A percentile compares a stretch with the other conserved stretches of the same genome.
These are phyloP conservation scores for Vaccinium corymbosum DNA, from an alignment of 148 eudicot genomes.

Conservation along the genomic window DNA sequence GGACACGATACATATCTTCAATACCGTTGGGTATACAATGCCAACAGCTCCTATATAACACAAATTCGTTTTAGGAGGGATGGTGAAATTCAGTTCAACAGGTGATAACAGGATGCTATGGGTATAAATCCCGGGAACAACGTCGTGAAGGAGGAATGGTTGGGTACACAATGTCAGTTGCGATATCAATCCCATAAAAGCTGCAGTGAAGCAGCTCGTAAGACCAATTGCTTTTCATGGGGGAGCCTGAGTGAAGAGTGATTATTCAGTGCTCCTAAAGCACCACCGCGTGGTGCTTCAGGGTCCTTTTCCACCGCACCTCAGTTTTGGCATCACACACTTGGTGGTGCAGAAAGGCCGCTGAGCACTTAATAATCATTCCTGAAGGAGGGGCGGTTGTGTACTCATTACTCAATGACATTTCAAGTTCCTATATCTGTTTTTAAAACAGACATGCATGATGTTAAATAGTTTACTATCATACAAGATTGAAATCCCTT, in stretches of 20 bases:
- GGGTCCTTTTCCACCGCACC: not conserved
- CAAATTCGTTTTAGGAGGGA: not conserved
- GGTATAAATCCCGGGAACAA: not conserved
- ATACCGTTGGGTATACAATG: not conserved
- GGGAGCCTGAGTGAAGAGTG: not conserved
- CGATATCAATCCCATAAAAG: too few species aligned
- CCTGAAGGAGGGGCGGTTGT: not conserved
- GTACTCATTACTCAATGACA: not conserved
- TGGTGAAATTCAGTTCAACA: not conserved
- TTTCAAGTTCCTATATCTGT: not conserved
- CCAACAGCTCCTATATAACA: not conserved
- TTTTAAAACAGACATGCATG: not conserved
- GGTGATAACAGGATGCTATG: not conserved
- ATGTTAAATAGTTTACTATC: not conserved
- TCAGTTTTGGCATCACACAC: not conserved
- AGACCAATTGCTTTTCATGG: not conserved
- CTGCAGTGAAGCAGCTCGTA: too few species aligned
- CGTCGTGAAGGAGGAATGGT: not conserved
- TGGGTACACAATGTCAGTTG: not conserved
- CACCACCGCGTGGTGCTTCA: not conserved
- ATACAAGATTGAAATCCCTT: not conserved
- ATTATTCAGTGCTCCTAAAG: not conserved
- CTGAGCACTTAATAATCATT: not conserved
- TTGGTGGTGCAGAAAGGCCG: not conserved
- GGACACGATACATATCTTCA: not conserved